Conservation (phyloP, 176 grass and related monocot genomes). For the Tillandsia fasciculata region DNA sequence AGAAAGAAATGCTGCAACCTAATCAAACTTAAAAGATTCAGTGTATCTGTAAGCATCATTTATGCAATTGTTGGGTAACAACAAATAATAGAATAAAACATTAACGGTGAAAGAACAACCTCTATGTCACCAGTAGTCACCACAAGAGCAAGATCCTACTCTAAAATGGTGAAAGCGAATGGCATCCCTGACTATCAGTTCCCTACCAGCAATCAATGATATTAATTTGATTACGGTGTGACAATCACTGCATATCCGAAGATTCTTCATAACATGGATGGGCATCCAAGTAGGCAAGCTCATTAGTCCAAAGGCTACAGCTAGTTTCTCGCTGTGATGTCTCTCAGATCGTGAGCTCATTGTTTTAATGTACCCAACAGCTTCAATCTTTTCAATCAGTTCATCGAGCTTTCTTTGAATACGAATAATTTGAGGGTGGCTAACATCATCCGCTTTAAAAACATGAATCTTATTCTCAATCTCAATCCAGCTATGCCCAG, state of each 20-base stretch:
- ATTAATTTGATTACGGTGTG: constrained; percentile 77
- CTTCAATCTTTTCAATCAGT: constrained; percentile 49
- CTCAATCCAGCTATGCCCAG: constrained; percentile 88
- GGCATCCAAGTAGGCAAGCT: constrained; percentile 62
- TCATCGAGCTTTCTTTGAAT: constrained; percentile 57
- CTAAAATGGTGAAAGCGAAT: constrained; percentile 85
- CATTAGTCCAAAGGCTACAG: constrained; percentile 73
- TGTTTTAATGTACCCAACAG: constrained; percentile 43
- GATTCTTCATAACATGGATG: constrained; percentile 82
- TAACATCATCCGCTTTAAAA: constrained; percentile 73
- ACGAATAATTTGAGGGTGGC: constrained; percentile 50
- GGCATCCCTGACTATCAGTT: constrained; percentile 66
- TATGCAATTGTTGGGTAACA: constrained; percentile 2
- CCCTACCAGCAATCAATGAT: constrained; percentile 44
- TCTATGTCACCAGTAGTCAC: constrained; percentile 63
- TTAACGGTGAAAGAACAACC: not conserved
- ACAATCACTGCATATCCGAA: constrained; percentile 76
- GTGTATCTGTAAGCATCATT: no score
- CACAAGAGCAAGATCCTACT: constrained; percentile 64
- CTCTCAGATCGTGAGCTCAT: constrained; percentile 29
- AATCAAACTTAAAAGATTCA: no score
- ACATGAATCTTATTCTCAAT: constrained; percentile 65
- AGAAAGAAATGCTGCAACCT: no score
- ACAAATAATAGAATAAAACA: no score
- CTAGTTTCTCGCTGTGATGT: constrained; percentile 86